Base-by-base conservation (phyloP, 2,329 filamentous ascomycete genomes). In the Stemphylium beticola region DNA sequence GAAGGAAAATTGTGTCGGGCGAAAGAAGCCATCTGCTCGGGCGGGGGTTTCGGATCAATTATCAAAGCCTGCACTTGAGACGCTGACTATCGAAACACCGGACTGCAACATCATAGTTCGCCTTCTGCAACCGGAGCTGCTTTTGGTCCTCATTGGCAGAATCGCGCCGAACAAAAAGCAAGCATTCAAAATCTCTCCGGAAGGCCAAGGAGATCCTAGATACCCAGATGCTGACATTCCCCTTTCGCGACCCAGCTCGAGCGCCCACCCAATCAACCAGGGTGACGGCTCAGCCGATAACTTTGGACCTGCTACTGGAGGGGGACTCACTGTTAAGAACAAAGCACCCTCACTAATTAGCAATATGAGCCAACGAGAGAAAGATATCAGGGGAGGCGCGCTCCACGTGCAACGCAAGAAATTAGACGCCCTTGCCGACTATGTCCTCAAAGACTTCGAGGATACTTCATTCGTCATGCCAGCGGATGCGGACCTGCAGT, bases 371-470 rank as follows among this genome's bases (percentile, higher is more conserved):
- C 63, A 71, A 44, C 60, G 66, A n/a, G 71, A 77, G 34, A 68
- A 67, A 38, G 71, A 77, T 53, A 58, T 77, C 53, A 66, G 68
- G 34, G 58, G 69, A 9, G 77, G 78, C 17, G 73, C 76, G 2
- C 69, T 82, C n/a, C 77, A 78, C 33, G 72, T 82, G 18, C 80
- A 82, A 54, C 74, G 79, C 11, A 79, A 76, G 65, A 81, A 80
- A 66, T 57, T 81, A 20, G 79, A 82, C 47, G 76, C 76, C 4
- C 69, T 82, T 65, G 75, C 78, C 1, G 71, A 74, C 22, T 78
- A 76, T 34, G 75, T 81, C 9, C 63, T 76, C 38, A 61, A 62
- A 10, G 78, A 81, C 38, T 79, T 82, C 46, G 71, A 78, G 39
- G 66, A 70, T 20, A 77, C 75, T 34, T 77, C 77, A 7, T 82